These are phyloP conservation scores for Hymenoscyphus fraxineus DNA, from an alignment of 2,329 filamentous ascomycete genomes.

Conservation along the genomic window DNA sequence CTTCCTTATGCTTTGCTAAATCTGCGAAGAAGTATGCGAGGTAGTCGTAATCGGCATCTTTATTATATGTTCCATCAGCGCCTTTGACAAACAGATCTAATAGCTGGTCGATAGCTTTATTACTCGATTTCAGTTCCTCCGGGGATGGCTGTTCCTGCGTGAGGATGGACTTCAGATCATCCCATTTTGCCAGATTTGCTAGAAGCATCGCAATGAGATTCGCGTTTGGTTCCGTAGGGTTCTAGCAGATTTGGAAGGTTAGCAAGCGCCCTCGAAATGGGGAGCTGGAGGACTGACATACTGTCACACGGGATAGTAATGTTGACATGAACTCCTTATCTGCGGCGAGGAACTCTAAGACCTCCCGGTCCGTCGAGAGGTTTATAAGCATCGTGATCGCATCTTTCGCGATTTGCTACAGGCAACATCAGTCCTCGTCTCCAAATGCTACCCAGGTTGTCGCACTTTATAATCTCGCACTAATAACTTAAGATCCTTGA, in stretches of 20 bases:
- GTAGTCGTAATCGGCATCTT: constrained; percentile 84
- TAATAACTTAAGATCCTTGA: constrained; percentile 84
- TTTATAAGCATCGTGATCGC: constrained; percentile 89
- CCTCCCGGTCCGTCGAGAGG: constrained; percentile 69
- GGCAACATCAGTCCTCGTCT: constrained; percentile 15
- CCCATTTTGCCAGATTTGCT: constrained; percentile 83
- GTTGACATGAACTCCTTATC: constrained; percentile 80
- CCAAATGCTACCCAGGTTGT: constrained; percentile 15
- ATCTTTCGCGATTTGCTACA: constrained; percentile 84
- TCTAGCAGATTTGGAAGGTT: constrained; percentile 41
- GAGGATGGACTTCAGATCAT: constrained; percentile 66
- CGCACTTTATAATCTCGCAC: constrained; percentile 77
- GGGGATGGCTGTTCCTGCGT: constrained; percentile 65
- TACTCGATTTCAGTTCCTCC: constrained; percentile 66
- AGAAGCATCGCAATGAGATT: constrained; percentile 87
- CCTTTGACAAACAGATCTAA: constrained; percentile 97
- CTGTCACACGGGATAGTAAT: constrained; percentile 68
- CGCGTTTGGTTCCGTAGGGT: constrained; percentile 72
- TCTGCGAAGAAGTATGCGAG: constrained; percentile 93
- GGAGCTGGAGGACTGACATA: constrained; percentile 52
- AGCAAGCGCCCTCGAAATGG: background rate
- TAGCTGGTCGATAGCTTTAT: constrained; percentile 79
- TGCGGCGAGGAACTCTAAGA: constrained; percentile 67
- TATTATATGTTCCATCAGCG: constrained; percentile 76
- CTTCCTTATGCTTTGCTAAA: constrained; percentile 74